Evolutionary conservation across 192 early-diverging fungal genomes (phyloP).

Genomic region (Backusella parvicylindrica): DNA sequence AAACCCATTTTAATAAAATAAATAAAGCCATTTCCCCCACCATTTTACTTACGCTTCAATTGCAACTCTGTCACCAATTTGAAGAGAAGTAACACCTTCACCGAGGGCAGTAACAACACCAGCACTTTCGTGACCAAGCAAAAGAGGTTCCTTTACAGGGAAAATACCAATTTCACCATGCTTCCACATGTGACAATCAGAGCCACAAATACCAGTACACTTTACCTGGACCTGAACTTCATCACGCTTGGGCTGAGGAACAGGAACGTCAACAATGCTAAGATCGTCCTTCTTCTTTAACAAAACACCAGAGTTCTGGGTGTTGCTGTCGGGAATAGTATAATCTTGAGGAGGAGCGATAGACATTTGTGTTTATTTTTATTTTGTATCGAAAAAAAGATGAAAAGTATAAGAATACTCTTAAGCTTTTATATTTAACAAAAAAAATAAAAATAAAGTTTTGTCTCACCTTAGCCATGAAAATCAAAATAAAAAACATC

Average conservation of each 20-base stretch:
- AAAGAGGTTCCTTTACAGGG: slow-evolving; percentile 14
- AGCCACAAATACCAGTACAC: slow-evolving; percentile 37
- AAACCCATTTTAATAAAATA: background rate
- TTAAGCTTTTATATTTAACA: background rate
- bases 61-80: slow-evolving; percentile 39
- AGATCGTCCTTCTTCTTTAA: slow-evolving; percentile 26
- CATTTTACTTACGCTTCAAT: slow-evolving; percentile 33
- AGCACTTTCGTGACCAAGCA: slow-evolving; percentile 38
- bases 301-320: slow-evolving; percentile 19
- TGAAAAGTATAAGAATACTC: background rate
- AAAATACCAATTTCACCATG: slow-evolving; percentile 35
- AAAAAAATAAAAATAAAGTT: slow-evolving; percentile 1
- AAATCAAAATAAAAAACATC: background rate
- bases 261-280: slow-evolving; percentile 20
- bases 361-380: background rate
- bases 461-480: background rate
- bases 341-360: slow-evolving; percentile 2
- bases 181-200: slow-evolving; percentile 34
- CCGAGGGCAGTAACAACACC: slow-evolving; percentile 36
- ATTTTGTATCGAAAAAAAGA: background rate
- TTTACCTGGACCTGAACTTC: slow-evolving; percentile 34
- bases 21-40: background rate
- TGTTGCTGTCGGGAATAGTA: slow-evolving; percentile 11
- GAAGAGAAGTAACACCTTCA: slow-evolving; percentile 28
- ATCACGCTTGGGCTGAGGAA: slow-evolving; percentile 15